Evolutionary conservation across 257 asterid species (phyloP).

Genomic region (Solanum ossicruentum): DNA sequence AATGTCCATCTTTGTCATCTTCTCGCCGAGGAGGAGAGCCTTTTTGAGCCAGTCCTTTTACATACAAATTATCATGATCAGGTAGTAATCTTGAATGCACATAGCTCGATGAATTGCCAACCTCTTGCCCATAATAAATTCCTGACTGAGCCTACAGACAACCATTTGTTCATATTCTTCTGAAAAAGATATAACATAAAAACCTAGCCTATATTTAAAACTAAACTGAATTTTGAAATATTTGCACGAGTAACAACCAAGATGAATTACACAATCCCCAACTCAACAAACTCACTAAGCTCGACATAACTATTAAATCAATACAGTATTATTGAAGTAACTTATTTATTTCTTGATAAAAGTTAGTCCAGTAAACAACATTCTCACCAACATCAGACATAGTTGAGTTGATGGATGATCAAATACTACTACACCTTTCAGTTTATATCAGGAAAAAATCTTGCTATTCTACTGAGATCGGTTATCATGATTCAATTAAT

Average conservation of each 20-base stretch:
- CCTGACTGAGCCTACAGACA: slow-evolving; percentile 48
- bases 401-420: neutral
- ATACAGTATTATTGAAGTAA: neutral
- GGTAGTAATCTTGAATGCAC: slow-evolving; percentile 33
- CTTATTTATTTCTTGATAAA: neutral
- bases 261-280: neutral
- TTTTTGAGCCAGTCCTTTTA: slow-evolving; percentile 36
- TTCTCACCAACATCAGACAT: neutral
- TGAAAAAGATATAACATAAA: slow-evolving; percentile 3
- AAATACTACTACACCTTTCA: neutral
- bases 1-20: slow-evolving; percentile 53
- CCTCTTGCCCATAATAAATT: slow-evolving; percentile 35
- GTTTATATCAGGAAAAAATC: neutral
- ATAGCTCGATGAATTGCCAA: slow-evolving; percentile 40
- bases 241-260: neutral
- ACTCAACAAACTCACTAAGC: neutral
- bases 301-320: neutral
- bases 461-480: neutral
- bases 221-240: neutral
- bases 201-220: slow-evolving; percentile 5
- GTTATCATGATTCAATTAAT: neutral
- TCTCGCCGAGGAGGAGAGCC: slow-evolving; percentile 53
- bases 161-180: slow-evolving; percentile 24
- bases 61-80: slow-evolving; percentile 24
- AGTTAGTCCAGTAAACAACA: neutral